Base-by-base conservation (phyloP, 345 rosid genomes). In the Euphorbia tirucalli region DNA sequence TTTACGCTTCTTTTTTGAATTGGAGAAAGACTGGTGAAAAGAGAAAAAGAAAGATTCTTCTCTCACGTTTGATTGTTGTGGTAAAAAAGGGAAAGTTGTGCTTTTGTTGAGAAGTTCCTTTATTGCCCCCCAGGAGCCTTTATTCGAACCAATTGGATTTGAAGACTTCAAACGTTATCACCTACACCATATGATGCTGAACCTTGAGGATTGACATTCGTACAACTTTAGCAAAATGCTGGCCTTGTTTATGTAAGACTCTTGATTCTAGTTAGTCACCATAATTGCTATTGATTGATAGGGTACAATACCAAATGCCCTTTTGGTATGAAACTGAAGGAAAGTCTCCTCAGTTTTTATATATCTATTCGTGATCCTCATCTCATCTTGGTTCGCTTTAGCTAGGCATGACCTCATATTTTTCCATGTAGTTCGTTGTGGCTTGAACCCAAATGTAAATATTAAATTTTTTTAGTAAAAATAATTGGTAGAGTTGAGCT, bases 1-100 rank as follows among this genome's bases (percentile, higher is more conserved):
- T 81, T 84, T 79, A 75, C 74, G 80, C 84, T 79, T 79, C 78
- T 77, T 73, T 77, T 73, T 56, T 75, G 82, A 82, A 80, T 78
- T 63, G 35, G 52, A 73, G 72, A 82, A 80, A 75, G 69, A 59
- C 50, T 71, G 50, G 5, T 27, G 43, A 31, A 72, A 71, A 74
- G 22, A 11, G 25, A 25, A 66, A 68, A 67, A 63, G 46, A 66
- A 27, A 49, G 39, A 76, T 82, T 79, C 78, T 75, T 65, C 46
- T 50, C 61, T 39, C 65, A 24, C 41, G 65, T 80, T 75, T 75
- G 73, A 68, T 30, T 74, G 15, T 62, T 9, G 48, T 54, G 39
- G 54, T 10, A 21, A 55, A 76, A 66, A 61, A 67, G 55, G 32
- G 50, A 66, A 61, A 41, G 59, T 19, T 70, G 69, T 74, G 79